phyloP scores from a whole-genome alignment of 202 grass and related monocot genomes.

The Musa balbisiana region DNA sequence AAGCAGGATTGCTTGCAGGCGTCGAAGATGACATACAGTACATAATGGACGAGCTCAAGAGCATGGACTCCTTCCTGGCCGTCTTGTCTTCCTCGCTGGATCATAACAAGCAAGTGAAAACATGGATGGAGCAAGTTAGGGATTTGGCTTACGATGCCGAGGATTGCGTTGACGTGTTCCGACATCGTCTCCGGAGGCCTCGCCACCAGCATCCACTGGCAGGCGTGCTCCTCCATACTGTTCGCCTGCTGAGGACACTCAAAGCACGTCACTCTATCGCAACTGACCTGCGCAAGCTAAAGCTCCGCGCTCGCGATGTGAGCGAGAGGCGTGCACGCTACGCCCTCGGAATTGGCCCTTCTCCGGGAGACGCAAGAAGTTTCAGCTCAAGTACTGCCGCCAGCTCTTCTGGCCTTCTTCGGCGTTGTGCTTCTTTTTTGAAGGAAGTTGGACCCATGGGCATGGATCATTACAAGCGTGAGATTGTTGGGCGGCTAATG shows the following conservation, averaged over 20 bases:
- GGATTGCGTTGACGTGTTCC: slow-evolving; percentile 15
- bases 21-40: neutral
- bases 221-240: neutral
- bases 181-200: neutral
- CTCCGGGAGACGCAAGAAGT: neutral
- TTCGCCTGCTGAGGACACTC: neutral
- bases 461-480: too few relatives aligned
- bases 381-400: too few relatives aligned
- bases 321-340: slow-evolving; percentile 6
- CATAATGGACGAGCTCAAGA: slow-evolving; percentile 11
- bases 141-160: slow-evolving; percentile 11
- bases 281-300: neutral
- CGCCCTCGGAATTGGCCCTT: neutral
- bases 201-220: neutral
- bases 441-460: too few relatives aligned
- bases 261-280: neutral
- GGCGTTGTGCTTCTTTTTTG: too few relatives aligned
- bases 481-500: too few relatives aligned
- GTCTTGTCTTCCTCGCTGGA: fast-evolving
- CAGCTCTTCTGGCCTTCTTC: too few relatives aligned
- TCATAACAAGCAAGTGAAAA: neutral
- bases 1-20: slow-evolving; percentile 4
- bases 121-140: slow-evolving; percentile 11
- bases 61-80: slow-evolving; percentile 18
- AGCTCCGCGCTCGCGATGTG: neutral